Evolutionary conservation across 768 basidiomycete species (phyloP).

Genomic region (Tephrocybe rancida): DNA sequence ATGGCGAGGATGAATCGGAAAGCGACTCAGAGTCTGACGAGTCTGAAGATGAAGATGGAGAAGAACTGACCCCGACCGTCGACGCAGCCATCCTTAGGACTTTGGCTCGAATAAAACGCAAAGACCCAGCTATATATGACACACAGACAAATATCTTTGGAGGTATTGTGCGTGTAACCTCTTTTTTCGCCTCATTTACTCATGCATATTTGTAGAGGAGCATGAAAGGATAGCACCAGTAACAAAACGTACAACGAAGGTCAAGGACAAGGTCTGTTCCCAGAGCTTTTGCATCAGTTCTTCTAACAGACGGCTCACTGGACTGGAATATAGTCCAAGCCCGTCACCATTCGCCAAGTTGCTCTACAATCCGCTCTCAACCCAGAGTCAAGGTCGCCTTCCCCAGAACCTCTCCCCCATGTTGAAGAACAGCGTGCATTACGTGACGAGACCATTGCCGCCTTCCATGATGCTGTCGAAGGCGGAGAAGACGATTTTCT

Average conservation of each 20-base stretch:
- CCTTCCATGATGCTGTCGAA: constrained; percentile 62
- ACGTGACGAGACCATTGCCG: constrained; percentile 80
- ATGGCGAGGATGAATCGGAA: constrained; percentile 47
- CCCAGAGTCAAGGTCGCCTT: constrained; percentile 55
- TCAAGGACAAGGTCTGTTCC: constrained; percentile 54
- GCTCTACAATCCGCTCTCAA: constrained; percentile 65
- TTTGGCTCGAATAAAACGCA: constrained; percentile 78
- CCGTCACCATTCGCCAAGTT: constrained; percentile 75
- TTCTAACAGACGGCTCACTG: not conserved
- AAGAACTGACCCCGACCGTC: constrained; percentile 89
- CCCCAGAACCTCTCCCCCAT: constrained; percentile 57
- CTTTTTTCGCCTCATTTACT: not conserved
- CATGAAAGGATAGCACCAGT: constrained; percentile 46
- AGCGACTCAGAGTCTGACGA: constrained; percentile 78
- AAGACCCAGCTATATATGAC: constrained; percentile 87
- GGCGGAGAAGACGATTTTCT: constrained; percentile 54
- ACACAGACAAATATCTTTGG: constrained; percentile 71
- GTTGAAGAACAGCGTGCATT: constrained; percentile 77
- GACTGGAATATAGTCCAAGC: constrained; percentile 53
- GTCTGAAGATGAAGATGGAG: constrained; percentile 92
- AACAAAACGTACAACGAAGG: constrained; percentile 23
- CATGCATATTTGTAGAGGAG: constrained; percentile 56
- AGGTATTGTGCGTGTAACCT: constrained; percentile 44
- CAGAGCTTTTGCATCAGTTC: not conserved
- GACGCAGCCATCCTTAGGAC: constrained; percentile 95